These are phyloP conservation scores for Crithidia bombi DNA, from an alignment of 208 protist species.

Conservation along the genomic window DNA sequence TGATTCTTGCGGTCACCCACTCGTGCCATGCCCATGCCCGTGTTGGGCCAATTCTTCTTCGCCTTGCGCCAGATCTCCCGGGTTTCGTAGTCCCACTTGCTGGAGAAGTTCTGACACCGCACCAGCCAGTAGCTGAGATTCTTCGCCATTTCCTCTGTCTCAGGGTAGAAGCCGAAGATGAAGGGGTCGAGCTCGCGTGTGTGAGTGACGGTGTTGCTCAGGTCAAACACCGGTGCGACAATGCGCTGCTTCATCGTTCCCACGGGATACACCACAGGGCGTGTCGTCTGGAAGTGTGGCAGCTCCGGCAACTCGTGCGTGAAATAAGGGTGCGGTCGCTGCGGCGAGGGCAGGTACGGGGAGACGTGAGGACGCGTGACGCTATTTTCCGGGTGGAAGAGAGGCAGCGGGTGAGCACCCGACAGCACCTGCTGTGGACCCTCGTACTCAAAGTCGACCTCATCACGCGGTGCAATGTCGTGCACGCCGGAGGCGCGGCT, in stretches of 20 bases:
- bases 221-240: constrained; percentile 82
- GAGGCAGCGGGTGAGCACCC: constrained; percentile 85
- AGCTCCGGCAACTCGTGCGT: constrained; percentile 76
- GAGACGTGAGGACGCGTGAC: constrained; percentile 80
- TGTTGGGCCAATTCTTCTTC: constrained; percentile 93
- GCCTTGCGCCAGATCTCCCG: constrained; percentile 90
- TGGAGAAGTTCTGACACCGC: constrained; percentile 88
- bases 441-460: constrained; percentile 79
- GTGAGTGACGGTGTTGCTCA: constrained; percentile 78
- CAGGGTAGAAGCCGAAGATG: constrained; percentile 90
- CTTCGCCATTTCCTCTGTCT: constrained; percentile 74
- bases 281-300: constrained; percentile 77
- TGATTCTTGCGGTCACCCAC: constrained; percentile 88
- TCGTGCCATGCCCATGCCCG: constrained; percentile 90
- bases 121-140: constrained; percentile 89
- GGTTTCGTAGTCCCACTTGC: constrained; percentile 89
- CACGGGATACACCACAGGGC: constrained; percentile 83
- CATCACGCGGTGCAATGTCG: constrained; percentile 81
- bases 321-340: constrained; percentile 90
- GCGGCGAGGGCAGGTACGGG: constrained; percentile 88
- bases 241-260: constrained; percentile 90
- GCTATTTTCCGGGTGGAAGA: constrained; percentile 75
- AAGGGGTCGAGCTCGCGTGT: constrained; percentile 91
- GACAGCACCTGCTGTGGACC: constrained; percentile 70
- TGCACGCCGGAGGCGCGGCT: constrained; percentile 77